Evolutionary conservation across 2,329 filamentous ascomycete species (phyloP).

Genomic region (Colletotrichum tofieldiae): DNA sequence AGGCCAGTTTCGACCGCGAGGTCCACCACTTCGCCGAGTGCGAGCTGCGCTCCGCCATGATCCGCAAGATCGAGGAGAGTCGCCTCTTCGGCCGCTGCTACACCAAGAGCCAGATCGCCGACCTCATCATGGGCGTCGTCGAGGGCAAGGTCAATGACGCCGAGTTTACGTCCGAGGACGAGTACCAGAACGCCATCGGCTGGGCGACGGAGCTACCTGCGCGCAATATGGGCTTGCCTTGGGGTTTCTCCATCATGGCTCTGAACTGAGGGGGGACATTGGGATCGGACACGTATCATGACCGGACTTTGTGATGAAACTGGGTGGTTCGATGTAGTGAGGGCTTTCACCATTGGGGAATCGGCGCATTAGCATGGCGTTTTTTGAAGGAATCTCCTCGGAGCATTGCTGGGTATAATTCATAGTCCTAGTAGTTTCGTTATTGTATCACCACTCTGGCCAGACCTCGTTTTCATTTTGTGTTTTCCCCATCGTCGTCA

Average conservation of each 20-base stretch:
- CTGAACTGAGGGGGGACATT: constrained; percentile 49
- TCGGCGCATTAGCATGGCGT: constrained; percentile 40
- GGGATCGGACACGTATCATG: neutral
- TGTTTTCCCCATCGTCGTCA: neutral
- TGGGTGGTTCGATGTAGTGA: neutral
- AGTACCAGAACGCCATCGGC: constrained; percentile 47
- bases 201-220: constrained; percentile 51
- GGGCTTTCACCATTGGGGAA: constrained; percentile 14
- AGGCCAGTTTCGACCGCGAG: constrained; percentile 47
- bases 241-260: constrained; percentile 56
- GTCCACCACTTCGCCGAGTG: constrained; percentile 51
- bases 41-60: constrained; percentile 49
- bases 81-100: constrained; percentile 52
- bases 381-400: constrained; percentile 22
- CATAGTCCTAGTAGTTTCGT: constrained; percentile 40
- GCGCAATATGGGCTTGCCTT: constrained; percentile 55
- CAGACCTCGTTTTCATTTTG: constrained; percentile 12
- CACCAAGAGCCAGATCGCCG: constrained; percentile 51
- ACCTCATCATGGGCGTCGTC: constrained; percentile 51
- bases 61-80: constrained; percentile 51
- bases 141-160: constrained; percentile 44
- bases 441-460: constrained; percentile 40
- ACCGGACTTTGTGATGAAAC: constrained; percentile 24
- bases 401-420: constrained; percentile 43
- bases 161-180: constrained; percentile 40